Evolutionary conservation across 2,329 filamentous ascomycete species (phyloP).

Genomic region (Niveomyces coronatus): DNA sequence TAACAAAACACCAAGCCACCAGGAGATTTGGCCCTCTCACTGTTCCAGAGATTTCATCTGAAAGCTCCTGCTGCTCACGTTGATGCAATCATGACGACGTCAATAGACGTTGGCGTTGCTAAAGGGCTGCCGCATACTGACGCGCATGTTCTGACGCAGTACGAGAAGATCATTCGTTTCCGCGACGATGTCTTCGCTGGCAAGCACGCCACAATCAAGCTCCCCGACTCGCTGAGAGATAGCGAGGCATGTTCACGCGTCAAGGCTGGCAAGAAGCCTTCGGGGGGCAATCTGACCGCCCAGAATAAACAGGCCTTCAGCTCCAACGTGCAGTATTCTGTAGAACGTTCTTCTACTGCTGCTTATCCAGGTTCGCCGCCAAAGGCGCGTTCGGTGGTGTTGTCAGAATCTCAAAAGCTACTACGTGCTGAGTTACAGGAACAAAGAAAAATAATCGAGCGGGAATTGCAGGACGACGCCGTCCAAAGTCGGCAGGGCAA

Average conservation of each 20-base stretch:
- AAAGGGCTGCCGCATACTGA: constrained; percentile 32
- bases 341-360: not conserved
- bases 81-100: constrained; percentile 14
- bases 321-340: constrained; percentile 24
- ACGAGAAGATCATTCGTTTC: constrained; percentile 71
- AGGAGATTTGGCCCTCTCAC: too few species aligned
- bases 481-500: constrained; percentile 46
- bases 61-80: not conserved
- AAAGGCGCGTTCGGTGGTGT: constrained; percentile 56
- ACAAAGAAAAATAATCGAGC: constrained; percentile 74
- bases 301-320: constrained; percentile 26
- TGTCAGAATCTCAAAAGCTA: constrained; percentile 78
- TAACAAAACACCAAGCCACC: constrained; percentile 1
- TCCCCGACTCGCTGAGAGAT: constrained; percentile 22
- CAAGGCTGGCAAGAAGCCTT: constrained; percentile 1
- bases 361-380: not conserved
- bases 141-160: constrained; percentile 53
- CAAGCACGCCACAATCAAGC: constrained; percentile 54
- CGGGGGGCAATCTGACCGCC: constrained; percentile 5
- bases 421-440: constrained; percentile 72
- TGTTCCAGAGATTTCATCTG: not conserved
- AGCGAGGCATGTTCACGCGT: not conserved
- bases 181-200: constrained; percentile 74
- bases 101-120: constrained; percentile 15
- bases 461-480: constrained; percentile 63